phyloP scores from a whole-genome alignment of 2,329 filamentous ascomycete genomes.

The Ophiostoma angusticollis region DNA sequence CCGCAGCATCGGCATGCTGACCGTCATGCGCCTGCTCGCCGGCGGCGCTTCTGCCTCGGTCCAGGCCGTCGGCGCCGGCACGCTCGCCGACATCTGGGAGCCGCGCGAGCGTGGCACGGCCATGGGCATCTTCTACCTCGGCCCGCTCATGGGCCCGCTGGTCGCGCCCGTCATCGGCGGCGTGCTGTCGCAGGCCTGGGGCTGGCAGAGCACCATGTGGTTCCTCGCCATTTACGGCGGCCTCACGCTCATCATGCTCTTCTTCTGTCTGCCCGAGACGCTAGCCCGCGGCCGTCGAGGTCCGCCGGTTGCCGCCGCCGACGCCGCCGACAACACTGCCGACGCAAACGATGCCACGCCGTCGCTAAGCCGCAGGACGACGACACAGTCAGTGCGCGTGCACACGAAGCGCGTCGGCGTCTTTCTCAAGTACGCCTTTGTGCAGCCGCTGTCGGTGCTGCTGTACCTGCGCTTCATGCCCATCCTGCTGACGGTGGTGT shows the following conservation, averaged over 20 bases:
- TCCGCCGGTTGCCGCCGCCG: neutral
- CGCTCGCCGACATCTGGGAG: slow-evolving; percentile 73
- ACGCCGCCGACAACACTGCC: neutral
- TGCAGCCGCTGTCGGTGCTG: slow-evolving; percentile 62
- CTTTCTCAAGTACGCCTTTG: slow-evolving; percentile 45
- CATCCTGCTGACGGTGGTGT: slow-evolving; percentile 59
- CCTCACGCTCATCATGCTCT: slow-evolving; percentile 38
- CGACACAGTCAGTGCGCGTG: slow-evolving; percentile 42
- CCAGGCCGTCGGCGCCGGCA: slow-evolving; percentile 72
- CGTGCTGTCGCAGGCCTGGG: slow-evolving; percentile 51
- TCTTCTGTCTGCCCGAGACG: slow-evolving; percentile 55
- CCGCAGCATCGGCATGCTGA: slow-evolving; percentile 57
- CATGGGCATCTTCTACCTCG: slow-evolving; percentile 77
- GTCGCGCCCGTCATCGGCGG: slow-evolving; percentile 68
- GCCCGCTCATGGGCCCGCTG: slow-evolving; percentile 62
- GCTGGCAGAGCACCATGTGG: slow-evolving; percentile 70
- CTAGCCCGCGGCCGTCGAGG: slow-evolving; percentile 24
- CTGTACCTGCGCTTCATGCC: slow-evolving; percentile 61
- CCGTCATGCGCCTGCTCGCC: slow-evolving; percentile 59
- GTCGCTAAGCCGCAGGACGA: slow-evolving; percentile 39
- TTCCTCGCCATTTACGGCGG: slow-evolving; percentile 61
- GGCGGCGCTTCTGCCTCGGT: slow-evolving; percentile 71
- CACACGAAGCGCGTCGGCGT: slow-evolving; percentile 41
- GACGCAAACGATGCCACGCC: slow-evolving; percentile 1
- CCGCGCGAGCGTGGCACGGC: slow-evolving; percentile 56